Evolutionary conservation across 1,284 basidiomycete species (phyloP).

Genomic region (Neolentinus lepideus): DNA sequence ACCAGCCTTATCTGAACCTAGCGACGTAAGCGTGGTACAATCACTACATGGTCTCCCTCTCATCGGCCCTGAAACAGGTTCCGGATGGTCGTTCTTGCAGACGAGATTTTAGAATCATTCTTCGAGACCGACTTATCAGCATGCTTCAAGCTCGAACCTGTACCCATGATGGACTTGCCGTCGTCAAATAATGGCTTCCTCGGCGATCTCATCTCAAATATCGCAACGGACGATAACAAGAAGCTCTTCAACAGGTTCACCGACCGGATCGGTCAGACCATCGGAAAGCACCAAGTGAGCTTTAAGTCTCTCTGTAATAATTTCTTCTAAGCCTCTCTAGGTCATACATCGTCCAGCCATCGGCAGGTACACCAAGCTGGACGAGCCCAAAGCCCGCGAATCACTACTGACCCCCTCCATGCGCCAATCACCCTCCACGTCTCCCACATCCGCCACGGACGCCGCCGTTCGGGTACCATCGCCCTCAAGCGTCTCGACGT

Average conservation of each 20-base stretch:
- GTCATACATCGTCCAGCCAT: conserved; percentile 78
- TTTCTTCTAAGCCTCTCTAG: conserved; percentile 22
- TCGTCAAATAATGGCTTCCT: conserved; percentile 57
- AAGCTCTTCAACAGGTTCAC: conserved; percentile 83
- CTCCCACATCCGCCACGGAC: conserved; percentile 12
- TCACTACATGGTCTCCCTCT: conserved; percentile 12
- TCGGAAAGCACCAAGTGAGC: conserved; percentile 80
- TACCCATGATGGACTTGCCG: conserved; percentile 60
- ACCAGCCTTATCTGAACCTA: conserved; percentile 84
- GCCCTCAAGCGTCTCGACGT: conserved; percentile 23
- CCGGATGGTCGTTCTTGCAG: conserved; percentile 94
- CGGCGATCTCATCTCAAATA: conserved; percentile 82
- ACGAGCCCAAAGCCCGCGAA: conserved; percentile 86
- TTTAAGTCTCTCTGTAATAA: neutral
- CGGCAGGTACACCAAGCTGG: conserved; percentile 73
- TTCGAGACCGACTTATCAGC: conserved; percentile 85
- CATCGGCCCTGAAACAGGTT: conserved; percentile 51
- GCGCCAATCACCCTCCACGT: conserved; percentile 50
- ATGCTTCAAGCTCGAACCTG: conserved; percentile 78
- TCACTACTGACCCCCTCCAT: conserved; percentile 69
- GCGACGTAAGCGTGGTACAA: conserved; percentile 52
- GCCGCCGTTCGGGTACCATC: conserved; percentile 3
- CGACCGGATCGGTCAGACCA: conserved; percentile 88
- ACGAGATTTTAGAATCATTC: conserved; percentile 91
- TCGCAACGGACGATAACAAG: conserved; percentile 84